phyloP scores from a whole-genome alignment of 139 green algal species.

The Micractinium sp. region DNA sequence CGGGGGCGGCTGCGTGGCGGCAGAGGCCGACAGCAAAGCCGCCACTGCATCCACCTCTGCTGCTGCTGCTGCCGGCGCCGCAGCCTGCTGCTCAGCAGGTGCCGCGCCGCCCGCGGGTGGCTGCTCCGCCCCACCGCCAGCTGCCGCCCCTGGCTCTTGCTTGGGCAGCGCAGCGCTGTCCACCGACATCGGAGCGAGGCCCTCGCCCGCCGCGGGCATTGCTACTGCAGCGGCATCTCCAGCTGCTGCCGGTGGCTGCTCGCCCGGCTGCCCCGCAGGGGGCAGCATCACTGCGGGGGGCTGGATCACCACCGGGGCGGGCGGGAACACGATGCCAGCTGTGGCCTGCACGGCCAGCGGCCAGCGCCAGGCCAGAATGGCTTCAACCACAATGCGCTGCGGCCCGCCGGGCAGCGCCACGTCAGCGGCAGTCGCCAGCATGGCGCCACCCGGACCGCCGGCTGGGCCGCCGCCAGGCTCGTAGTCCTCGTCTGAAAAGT shows the following conservation, averaged over 20 bases:
- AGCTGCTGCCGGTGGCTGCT: not conserved
- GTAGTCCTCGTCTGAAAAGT: slow-evolving; percentile 59
- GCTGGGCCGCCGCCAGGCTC: slow-evolving; percentile 33
- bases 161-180: not conserved
- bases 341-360: not conserved
- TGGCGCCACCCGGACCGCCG: slow-evolving; percentile 19
- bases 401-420: not conserved
- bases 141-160: slow-evolving; percentile 6
- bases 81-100: not conserved
- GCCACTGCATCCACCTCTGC: slow-evolving; percentile 65
- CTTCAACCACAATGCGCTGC: slow-evolving; percentile 63
- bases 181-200: not conserved
- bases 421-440: slow-evolving; percentile 30
- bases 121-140: not conserved
- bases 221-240: not conserved
- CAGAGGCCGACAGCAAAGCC: slow-evolving; percentile 63
- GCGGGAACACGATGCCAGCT: not conserved
- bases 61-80: not conserved
- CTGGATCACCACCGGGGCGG: not conserved
- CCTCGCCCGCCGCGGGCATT: not conserved
- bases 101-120: not conserved
- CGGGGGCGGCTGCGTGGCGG: slow-evolving; percentile 2
- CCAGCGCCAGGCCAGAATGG: slow-evolving; percentile 79
- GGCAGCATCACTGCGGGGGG: not conserved
- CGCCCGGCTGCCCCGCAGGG: not conserved